These are phyloP conservation scores for Cinnamomum chago DNA, from an alignment of 164 flowering plant genomes.

Conservation along the genomic window DNA sequence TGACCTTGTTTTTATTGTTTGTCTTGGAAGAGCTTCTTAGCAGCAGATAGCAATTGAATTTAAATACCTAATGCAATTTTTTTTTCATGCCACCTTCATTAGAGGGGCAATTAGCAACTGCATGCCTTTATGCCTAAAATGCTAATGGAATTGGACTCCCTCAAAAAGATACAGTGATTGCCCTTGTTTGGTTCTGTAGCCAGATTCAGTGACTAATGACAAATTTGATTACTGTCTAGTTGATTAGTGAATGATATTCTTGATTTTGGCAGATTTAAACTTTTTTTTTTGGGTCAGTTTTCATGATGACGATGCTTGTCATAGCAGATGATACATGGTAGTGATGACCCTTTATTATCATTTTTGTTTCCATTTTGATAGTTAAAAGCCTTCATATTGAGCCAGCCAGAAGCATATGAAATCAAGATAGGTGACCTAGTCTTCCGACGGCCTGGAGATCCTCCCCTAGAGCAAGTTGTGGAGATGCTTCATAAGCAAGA, in stretches of 20 bases:
- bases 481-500: slow-evolving; percentile 38
- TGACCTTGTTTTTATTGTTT: no score
- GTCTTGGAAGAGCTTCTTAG: no score
- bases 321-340: neutral
- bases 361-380: slow-evolving; percentile 14
- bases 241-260: neutral
- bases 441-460: slow-evolving; percentile 82
- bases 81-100: no score
- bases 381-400: slow-evolving; percentile 76
- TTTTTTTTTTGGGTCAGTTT: neutral
- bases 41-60: no score
- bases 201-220: neutral
- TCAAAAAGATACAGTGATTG: no score
- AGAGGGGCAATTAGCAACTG: no score
- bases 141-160: no score
- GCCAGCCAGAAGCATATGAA: slow-evolving; percentile 88
- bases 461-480: slow-evolving; percentile 66
- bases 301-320: neutral
- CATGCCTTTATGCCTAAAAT: no score
- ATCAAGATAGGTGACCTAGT: slow-evolving; percentile 83
- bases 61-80: no score
- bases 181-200: neutral
- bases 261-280: neutral
- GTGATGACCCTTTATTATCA: neutral
- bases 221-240: neutral